A percentile compares a stretch with the other conserved stretches of the same genome.
Conservation (phyloP, 2,329 filamentous ascomycete species). For the Colletotrichum sp. region DNA sequence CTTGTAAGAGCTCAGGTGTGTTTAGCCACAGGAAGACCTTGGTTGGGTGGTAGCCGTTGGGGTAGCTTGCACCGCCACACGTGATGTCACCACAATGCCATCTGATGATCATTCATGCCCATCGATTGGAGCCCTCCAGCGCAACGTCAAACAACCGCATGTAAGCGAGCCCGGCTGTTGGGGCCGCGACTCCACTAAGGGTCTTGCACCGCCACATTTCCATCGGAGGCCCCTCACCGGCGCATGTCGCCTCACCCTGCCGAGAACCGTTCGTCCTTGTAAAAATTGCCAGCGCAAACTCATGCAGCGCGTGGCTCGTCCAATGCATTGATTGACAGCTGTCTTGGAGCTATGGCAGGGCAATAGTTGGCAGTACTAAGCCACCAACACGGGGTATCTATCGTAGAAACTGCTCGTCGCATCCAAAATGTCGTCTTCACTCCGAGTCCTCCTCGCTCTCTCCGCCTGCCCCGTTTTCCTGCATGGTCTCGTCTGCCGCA, state of each 20-base stretch:
- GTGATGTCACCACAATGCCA: conserved; percentile 20
- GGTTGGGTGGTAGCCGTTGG: not conserved
- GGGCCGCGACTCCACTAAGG: not conserved
- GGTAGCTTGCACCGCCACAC: conserved; percentile 22
- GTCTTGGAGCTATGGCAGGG: not conserved
- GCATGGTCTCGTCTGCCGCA: conserved; percentile 26
- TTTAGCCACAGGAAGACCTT: conserved; percentile 4
- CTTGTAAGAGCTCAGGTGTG: not conserved
- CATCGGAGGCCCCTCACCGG: conserved; percentile 4
- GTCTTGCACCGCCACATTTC: conserved; percentile 9
- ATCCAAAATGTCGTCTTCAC: not conserved
- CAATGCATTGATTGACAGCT: not conserved
- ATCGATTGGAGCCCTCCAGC: conserved; percentile 17
- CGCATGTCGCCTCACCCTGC: not conserved
- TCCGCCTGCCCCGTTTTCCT: conserved; percentile 31
- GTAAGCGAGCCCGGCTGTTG: conserved; percentile 14
- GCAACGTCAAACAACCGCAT: conserved; percentile 1
- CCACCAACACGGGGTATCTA: conserved; percentile 14
- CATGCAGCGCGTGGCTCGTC: not conserved
- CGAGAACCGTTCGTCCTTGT: not conserved
- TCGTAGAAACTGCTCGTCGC: not conserved
- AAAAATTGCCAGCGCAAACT: not conserved
- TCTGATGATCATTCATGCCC: conserved; percentile 5
- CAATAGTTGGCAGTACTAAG: not conserved
- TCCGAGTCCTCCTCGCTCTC: conserved; percentile 15